Base-by-base conservation (phyloP, 805 yeast genomes). In the Clavispora santaluciae region DNA sequence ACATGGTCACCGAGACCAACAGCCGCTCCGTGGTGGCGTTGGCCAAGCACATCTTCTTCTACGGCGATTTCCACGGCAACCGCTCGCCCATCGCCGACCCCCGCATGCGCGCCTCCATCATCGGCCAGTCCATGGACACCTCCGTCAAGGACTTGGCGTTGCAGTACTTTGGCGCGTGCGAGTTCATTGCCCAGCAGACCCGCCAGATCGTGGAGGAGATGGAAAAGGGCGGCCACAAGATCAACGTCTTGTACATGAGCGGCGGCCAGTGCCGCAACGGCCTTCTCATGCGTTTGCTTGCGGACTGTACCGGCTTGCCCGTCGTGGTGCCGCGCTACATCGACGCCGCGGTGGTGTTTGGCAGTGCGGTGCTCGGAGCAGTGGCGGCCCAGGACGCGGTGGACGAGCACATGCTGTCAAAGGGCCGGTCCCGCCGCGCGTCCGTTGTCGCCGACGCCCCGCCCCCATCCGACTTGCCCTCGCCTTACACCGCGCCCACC, bases 31-130 rank as follows among this genome's bases (percentile, higher is more conserved):
- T 89, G 29, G 88, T 86, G 13, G 71, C 87, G 10, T 70, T 93
- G 51, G 95, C 93, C 20, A 86, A 79, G 57, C 86, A 90, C 61
- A 64, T 86, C 54, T 93, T 88, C 64, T 88, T 87, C 66, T 93
- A 93, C 63, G 99, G 98, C 47, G 99, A 93, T 64, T 81, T 84
- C 63, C 95, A 90, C 61, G 99, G 99, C 31, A 93, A 93, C 67
- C 74, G 99, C 61, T 86, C 96, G 1, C 99, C 99, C n/a, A 82
- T 93, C 52, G 97, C 98, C 10, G 97, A 93, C 57, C 89, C 95
- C 8, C 68, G 73, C 42, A 93, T 93, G 99, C 76, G 85, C 42
- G 97, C 97, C 9, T 78, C 90, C 2, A 83, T 93, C 45, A 83
- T 89, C 50, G 99, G 99, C 3, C 89, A 86, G 55, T 79, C 91